Percentiles rank a stretch among this genome's conserved stretches.
Conservation (phyloP, 2,329 filamentous ascomycete species). For the Nigrospora sphaerica region DNA sequence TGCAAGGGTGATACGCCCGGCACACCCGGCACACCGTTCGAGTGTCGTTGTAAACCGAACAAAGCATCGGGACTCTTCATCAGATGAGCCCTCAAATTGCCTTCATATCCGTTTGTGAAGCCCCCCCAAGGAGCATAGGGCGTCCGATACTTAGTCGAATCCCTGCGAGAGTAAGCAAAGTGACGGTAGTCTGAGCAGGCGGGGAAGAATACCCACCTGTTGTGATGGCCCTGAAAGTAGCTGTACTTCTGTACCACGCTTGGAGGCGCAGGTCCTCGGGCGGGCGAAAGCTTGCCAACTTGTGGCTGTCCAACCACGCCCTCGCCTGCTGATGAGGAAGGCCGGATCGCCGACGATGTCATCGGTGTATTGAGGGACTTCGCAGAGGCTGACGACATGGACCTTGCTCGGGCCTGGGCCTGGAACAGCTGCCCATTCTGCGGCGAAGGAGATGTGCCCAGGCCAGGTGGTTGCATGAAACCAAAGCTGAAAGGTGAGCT, state of each 20-base stretch:
- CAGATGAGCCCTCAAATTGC: slow-evolving; percentile 38
- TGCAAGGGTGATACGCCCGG: too few relatives aligned
- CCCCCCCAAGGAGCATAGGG: slow-evolving; percentile 51
- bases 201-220: slow-evolving; percentile 34
- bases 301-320: slow-evolving; percentile 16
- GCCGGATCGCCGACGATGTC: slow-evolving; percentile 27
- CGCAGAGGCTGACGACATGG: slow-evolving; percentile 22
- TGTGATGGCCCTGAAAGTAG: slow-evolving; percentile 55
- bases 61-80: slow-evolving; percentile 33
- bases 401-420: slow-evolving; percentile 23
- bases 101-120: slow-evolving; percentile 56
- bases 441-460: slow-evolving; percentile 23
- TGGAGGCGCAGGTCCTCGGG: slow-evolving; percentile 14
- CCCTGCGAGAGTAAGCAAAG: slow-evolving; percentile 27
- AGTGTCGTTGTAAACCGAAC: slow-evolving; percentile 13
- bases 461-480: slow-evolving; percentile 22
- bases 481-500: slow-evolving; percentile 27
- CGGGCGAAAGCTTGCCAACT: slow-evolving; percentile 10
- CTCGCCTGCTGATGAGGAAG: slow-evolving; percentile 25
- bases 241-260: slow-evolving; percentile 46
- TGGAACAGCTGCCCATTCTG: slow-evolving; percentile 25
- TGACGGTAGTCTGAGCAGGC: slow-evolving; percentile 8
- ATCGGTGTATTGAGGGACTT: slow-evolving; percentile 24
- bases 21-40: background rate
- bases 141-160: slow-evolving; percentile 49